These are phyloP conservation scores for Alternaria viburni DNA, from an alignment of 2,329 filamentous ascomycete species.

Conservation along the genomic window DNA sequence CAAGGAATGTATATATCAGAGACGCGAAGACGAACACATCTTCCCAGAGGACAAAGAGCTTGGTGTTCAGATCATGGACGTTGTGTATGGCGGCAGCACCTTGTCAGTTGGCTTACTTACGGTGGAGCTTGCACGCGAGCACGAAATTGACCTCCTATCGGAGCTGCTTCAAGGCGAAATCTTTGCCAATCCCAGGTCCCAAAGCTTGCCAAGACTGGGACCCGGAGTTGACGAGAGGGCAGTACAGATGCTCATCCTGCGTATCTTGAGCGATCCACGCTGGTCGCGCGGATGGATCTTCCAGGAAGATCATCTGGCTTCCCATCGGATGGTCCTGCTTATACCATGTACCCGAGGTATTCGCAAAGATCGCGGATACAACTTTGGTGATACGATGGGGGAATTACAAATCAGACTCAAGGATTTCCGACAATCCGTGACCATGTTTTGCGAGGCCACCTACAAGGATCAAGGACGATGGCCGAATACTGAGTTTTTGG, in stretches of 20 bases:
- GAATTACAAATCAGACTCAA: constrained; percentile 19
- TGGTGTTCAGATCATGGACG: constrained; percentile 29
- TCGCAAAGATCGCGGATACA: background rate
- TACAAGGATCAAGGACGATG: too few species aligned
- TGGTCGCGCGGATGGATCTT: constrained; percentile 33
- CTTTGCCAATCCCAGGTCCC: constrained; percentile 7
- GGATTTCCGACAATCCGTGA: constrained; percentile 19
- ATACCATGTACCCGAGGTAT: constrained; percentile 18
- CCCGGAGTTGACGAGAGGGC: background rate
- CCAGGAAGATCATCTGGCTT: constrained; percentile 29
- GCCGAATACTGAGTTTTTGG: constrained; percentile 16
- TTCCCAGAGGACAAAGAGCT: constrained; percentile 6
- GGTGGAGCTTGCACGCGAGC: constrained; percentile 8
- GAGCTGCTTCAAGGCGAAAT: constrained; percentile 6
- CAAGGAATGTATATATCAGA: constrained; percentile 29
- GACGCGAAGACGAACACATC: constrained; percentile 2
- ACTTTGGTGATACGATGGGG: constrained; percentile 14
- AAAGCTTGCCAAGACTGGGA: too few species aligned
- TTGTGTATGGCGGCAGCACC: constrained; percentile 19
- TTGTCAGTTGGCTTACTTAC: constrained; percentile 22
- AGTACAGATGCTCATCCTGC: constrained; percentile 17
- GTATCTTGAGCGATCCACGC: constrained; percentile 20
- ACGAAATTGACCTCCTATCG: constrained; percentile 14
- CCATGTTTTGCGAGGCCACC: too few species aligned
- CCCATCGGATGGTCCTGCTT: constrained; percentile 18